Evolutionary conservation across 208 protist species (phyloP).

Genomic region (Crithidia expoeki): DNA sequence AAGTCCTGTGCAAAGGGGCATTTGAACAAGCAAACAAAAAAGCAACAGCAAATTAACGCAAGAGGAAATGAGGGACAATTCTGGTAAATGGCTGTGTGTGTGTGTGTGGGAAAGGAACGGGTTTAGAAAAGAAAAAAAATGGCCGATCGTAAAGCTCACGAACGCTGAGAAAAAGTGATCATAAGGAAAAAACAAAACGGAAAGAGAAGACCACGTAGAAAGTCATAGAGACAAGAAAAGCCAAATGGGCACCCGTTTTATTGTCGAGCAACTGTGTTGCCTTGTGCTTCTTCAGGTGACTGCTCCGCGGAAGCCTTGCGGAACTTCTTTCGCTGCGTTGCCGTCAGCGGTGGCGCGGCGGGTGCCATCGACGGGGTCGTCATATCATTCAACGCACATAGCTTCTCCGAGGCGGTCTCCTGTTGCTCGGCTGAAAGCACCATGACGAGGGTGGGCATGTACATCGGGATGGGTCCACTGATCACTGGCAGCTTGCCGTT

Average conservation of each 20-base stretch:
- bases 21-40: no score
- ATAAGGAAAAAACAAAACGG: constrained; percentile 15
- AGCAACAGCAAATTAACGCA: no score
- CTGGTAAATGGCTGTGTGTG: no score
- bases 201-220: background rate
- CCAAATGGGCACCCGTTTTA: no score
- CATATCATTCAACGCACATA: constrained; percentile 6
- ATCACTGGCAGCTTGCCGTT: constrained; percentile 25
- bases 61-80: no score
- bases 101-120: no score
- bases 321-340: constrained; percentile 40
- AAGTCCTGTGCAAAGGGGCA: no score
- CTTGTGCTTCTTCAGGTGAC: no score
- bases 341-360: constrained; percentile 25
- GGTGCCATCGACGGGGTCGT: constrained; percentile 3
- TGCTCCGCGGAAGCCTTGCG: constrained; percentile 2
- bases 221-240: no score
- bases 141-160: no score
- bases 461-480: constrained; percentile 33
- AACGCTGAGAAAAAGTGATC: constrained; percentile 1
- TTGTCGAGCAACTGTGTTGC: no score
- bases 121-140: no score
- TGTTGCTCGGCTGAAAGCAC: constrained; percentile 22
- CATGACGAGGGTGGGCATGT: constrained; percentile 39
- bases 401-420: constrained; percentile 14